A percentile compares a stretch with the other conserved stretches of the same genome.
Evolutionary conservation across 257 asterid genomes (phyloP).

Genomic region (Petrea volubilis): DNA sequence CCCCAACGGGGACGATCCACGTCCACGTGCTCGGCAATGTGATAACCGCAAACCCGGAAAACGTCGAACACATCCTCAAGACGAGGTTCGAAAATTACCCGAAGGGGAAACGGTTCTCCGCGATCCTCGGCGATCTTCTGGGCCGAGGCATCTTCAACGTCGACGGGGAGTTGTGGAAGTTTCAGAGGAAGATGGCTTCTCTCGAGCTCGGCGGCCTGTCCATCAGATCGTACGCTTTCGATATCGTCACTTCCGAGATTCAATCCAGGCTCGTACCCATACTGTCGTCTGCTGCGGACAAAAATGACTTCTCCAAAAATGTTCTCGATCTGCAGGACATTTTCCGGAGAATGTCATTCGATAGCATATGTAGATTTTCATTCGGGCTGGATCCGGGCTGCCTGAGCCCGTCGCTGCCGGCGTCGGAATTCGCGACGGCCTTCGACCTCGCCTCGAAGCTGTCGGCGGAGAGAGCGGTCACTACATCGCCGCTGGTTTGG

Average conservation of each 20-base stretch:
- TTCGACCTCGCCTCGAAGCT: slow-evolving; percentile 73
- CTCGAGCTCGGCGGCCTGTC: slow-evolving; percentile 66
- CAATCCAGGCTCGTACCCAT: slow-evolving; percentile 57
- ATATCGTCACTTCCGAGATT: slow-evolving; percentile 49
- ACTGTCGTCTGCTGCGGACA: slow-evolving; percentile 22
- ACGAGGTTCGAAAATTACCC: slow-evolving; percentile 68
- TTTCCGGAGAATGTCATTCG: slow-evolving; percentile 69
- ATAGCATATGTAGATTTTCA: slow-evolving; percentile 63
- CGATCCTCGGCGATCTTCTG: slow-evolving; percentile 64
- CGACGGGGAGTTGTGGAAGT: slow-evolving; percentile 79
- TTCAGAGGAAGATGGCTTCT: slow-evolving; percentile 75
- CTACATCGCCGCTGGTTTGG: slow-evolving; percentile 65
- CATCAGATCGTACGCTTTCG: slow-evolving; percentile 56
- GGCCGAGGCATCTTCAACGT: slow-evolving; percentile 87
- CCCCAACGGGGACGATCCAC: slow-evolving; percentile 67
- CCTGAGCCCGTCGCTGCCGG: slow-evolving; percentile 50
- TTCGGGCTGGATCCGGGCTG: slow-evolving; percentile 80
- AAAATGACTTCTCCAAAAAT: not conserved
- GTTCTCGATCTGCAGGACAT: slow-evolving; percentile 73
- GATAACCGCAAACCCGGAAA: slow-evolving; percentile 57
- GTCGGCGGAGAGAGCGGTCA: slow-evolving; percentile 71
- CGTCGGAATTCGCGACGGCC: slow-evolving; percentile 49
- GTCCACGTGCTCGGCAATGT: slow-evolving; percentile 68
- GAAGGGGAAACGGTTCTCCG: slow-evolving; percentile 66
- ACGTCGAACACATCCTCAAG: slow-evolving; percentile 73